Conservation (phyloP, 75 land plant genomes). For the Sequoiadendron giganteum region DNA sequence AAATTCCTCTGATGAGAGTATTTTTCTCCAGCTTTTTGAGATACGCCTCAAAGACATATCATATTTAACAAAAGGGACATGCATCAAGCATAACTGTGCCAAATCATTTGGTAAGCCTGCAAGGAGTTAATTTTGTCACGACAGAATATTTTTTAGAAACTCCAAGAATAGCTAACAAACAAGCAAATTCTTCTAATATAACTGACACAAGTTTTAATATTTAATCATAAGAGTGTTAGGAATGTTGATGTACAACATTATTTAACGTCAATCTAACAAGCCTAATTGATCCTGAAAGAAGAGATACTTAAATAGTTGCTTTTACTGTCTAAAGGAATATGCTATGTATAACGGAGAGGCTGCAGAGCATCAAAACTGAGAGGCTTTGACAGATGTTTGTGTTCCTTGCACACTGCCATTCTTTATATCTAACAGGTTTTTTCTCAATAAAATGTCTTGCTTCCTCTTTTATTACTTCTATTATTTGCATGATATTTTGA, state of each 20-base stretch:
- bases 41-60: conserved; percentile 11
- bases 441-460: too few relatives aligned
- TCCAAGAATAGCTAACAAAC: neutral
- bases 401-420: too few relatives aligned
- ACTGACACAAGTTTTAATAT: neutral
- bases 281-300: neutral
- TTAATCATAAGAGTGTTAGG: neutral
- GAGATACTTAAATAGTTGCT: neutral
- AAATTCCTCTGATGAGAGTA: conserved; percentile 25
- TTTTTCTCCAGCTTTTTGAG: conserved; percentile 15
- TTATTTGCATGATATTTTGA: neutral
- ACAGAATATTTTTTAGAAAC: neutral
- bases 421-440: too few relatives aligned
- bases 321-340: neutral
- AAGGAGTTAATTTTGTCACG: conserved; percentile 5
- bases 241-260: neutral
- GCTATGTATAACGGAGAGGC: too few relatives aligned
- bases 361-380: too few relatives aligned
- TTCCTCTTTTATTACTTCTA: neutral
- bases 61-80: conserved; percentile 23
- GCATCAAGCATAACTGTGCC: conserved; percentile 24
- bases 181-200: neutral
- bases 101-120: conserved; percentile 31
- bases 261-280: neutral
- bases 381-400: too few relatives aligned